Evolutionary conservation across 1,284 basidiomycete species (phyloP), one percentile per base, ranked within the genome.

Genomic region (Leccinum angustisporum): DNA sequence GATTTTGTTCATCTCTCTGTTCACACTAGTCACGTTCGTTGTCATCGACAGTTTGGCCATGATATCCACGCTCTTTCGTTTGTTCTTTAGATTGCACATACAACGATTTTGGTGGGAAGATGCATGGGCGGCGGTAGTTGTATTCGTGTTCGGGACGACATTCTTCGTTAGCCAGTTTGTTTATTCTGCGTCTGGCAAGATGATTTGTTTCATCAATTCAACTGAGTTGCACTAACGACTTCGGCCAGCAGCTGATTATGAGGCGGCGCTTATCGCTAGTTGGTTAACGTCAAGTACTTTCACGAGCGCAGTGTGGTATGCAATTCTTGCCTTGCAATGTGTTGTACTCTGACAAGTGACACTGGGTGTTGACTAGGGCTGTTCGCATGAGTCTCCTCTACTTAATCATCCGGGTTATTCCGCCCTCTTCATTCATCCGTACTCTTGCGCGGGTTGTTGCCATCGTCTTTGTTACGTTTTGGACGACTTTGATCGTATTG

Each of bases 51-150:
- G 8, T 9, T 10, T 52, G 30, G 30, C 16, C 1, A 30, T 31
- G 51, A n/a, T 31, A 31, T 31, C 30, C 30, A 54, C 18, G 9
- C 52, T 54, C 30, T 33, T 54, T 54, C 52, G 52, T 7, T 18
- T 53, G 30, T 53, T n/a, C 14, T 31, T 53, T 27, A 16, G 52
- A 33, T 33, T 53, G n/a, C n/a, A 31, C 14, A 53, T 53, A 53
- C 31, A 30, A 33, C 52, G 52, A 18, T 34, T 34, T 14, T 14
- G 18, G 52, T 54, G 52, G 31, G 52, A 54, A 34, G 52, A 54
- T 33, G 18, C 18, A 1, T 69, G 68, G 70, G 67, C 68, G 70
- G 67, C 68, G 14, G 56, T 53, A 0, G 21, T 67, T 18, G 52
- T 34, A 18, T 54, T 54, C 31, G 11, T 34, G 14, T 33, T 54